Evolutionary conservation across 1,139 yeast genomes (phyloP).

Genomic region (Cylindricascospora bacillispora): DNA sequence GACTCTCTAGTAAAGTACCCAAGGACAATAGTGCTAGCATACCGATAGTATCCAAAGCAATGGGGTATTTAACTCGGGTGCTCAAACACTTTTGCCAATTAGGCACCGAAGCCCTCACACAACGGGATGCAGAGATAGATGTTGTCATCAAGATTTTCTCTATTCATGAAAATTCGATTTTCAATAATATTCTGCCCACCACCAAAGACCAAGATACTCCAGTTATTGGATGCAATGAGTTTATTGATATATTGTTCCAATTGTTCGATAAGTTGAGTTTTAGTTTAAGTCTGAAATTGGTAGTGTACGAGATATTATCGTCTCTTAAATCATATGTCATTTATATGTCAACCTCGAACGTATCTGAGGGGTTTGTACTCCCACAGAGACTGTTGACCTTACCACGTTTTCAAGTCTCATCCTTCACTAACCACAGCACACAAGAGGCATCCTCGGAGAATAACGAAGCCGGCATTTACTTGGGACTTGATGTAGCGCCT

Average conservation of each 20-base stretch:
- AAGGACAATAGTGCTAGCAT: constrained; percentile 6
- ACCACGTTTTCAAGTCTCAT: constrained; percentile 25
- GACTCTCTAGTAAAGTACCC: constrained; percentile 14
- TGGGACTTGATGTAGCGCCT: not conserved
- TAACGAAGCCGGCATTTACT: constrained; percentile 2
- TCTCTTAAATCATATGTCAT: constrained; percentile 35
- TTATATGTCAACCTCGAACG: constrained; percentile 8
- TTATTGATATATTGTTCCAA: constrained; percentile 11
- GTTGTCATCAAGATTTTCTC: constrained; percentile 19
- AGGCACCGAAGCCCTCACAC: constrained; percentile 6
- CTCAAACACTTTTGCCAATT: constrained; percentile 9
- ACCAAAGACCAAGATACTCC: constrained; percentile 3
- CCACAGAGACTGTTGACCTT: constrained; percentile 15
- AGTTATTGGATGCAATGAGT: too few relatives aligned
- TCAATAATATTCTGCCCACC: constrained; percentile 13
- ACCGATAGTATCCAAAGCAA: constrained; percentile 9
- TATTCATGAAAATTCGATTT: constrained; percentile 19
- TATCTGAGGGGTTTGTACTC: constrained; percentile 6
- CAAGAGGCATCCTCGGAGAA: constrained; percentile 1
- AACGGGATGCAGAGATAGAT: constrained; percentile 11
- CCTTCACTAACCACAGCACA: constrained; percentile 12
- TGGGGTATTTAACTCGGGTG: constrained; percentile 8
- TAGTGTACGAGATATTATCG: constrained; percentile 50
- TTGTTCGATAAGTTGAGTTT: constrained; percentile 22
- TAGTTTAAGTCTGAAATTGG: constrained; percentile 41